A percentile compares a stretch with the other conserved stretches of the same genome.
Evolutionary conservation across 106 monocot species (phyloP).

Genomic region (Agapanthus africanus): DNA sequence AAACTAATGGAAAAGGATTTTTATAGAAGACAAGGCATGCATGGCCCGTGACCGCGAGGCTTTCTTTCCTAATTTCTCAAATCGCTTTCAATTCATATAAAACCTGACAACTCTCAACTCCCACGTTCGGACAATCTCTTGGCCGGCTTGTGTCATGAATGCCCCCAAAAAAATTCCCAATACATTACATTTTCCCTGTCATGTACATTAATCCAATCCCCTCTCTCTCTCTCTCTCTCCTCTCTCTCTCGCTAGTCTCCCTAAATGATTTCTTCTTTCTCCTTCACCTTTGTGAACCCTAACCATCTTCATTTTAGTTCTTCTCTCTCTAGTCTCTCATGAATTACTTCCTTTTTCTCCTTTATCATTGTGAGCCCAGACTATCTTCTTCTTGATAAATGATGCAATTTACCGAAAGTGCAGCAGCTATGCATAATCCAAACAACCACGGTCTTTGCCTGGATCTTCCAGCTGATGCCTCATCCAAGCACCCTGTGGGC

Average conservation of each 20-base stretch:
- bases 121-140: background rate
- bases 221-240: background rate
- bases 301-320: background rate
- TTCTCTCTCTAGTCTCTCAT: background rate
- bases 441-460: constrained; percentile 15
- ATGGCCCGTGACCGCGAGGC: background rate
- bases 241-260: background rate
- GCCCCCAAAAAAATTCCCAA: background rate
- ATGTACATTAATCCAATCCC: background rate
- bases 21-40: too few species aligned
- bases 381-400: constrained; percentile 8
- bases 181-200: background rate
- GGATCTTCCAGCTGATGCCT: constrained; percentile 11
- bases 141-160: background rate
- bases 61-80: background rate
- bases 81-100: background rate
- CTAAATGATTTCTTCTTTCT: background rate
- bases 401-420: constrained; percentile 67
- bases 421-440: constrained; percentile 17
- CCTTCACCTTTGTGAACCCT: background rate
- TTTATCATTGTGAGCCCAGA: background rate
- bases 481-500: constrained; percentile 3
- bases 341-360: background rate
- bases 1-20: too few species aligned
- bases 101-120: constrained; percentile 7